Evolutionary conservation across 1,284 basidiomycete genomes (phyloP), one percentile per base, ranked within the genome.

Genomic region (Hypsizygus ulmarius): DNA sequence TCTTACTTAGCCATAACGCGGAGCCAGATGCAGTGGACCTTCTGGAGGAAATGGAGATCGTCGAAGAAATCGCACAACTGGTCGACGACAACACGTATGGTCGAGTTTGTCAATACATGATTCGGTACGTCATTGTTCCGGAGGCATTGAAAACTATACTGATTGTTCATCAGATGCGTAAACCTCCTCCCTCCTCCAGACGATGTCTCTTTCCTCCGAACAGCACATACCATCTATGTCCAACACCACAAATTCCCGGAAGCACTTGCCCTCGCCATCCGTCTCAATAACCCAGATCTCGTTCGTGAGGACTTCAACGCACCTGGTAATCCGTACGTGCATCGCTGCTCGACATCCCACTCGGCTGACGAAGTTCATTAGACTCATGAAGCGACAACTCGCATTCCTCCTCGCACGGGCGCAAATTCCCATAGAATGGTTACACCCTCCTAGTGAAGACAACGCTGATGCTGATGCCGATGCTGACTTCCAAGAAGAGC

Each of bases 21-120:
- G 97, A 99, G 68, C 95, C 94, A 25, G 97, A 99, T 65, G 97
- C 97, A 0, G 96, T 99, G 15, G 97, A 99, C 70, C 75, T 99
- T 28, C 71, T 99, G 50, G 86, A 97, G 62, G 97, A 99, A 65
- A 71, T 99, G 55, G 97, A 99, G 68, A 90, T 92, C 56, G 90
- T 97, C 42, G 80, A 87, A 57, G 80, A 81, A 58, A 84, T 97
- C 54, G 77, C 79, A 5, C 73, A 81, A 15, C 71, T 93, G 50
- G 86, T 96, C 18, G 93, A 97, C 62, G 79, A 86, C 43, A 90
- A 96, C 68, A 97, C 92, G 0, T 99, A 84, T 64, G 78, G 78
- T 43, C 84, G 97, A 45, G 95, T 99, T n/a, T 97, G 96, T 62
- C 84, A 91, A 50, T 99, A 99, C 70, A 97, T 99, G 92, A 85